Conservation (phyloP, 257 asterid genomes). For the Nyctanthes arbortristis region DNA sequence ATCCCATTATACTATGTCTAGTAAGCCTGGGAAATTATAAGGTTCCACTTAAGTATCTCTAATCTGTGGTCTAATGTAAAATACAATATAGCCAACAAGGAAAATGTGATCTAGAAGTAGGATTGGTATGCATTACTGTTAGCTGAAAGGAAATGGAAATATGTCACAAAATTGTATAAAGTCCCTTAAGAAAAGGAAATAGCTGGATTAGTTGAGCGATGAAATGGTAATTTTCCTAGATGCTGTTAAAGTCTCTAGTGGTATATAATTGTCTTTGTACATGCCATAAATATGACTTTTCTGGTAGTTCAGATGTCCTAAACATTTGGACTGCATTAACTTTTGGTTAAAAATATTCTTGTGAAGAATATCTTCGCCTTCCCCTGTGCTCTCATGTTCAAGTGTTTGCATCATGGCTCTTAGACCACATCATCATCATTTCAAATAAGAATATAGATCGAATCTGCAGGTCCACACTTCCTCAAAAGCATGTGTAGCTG, state of each 20-base stretch:
- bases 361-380: not conserved
- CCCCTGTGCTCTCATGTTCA: not conserved
- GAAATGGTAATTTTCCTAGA: not conserved
- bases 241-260: not conserved
- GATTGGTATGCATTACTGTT: not conserved
- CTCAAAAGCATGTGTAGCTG: constrained; percentile 77
- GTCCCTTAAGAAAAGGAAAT: not conserved
- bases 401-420: not conserved
- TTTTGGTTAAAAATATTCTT: not conserved
- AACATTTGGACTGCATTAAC: not conserved
- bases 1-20: not conserved
- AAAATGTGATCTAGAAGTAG: not conserved
- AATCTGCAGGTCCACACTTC: constrained; percentile 74
- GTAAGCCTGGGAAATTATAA: not conserved
- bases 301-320: not conserved
- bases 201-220: not conserved
- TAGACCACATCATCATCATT: not conserved
- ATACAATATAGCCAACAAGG: not conserved
- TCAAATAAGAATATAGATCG: constrained; percentile 16
- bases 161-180: not conserved
- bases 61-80: not conserved
- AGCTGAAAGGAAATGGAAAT: not conserved
- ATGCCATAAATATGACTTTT: not conserved
- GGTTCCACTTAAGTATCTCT: not conserved
- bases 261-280: not conserved